Conservation (phyloP, 2,329 filamentous ascomycete genomes). For the Sordariomycetes sp. region DNA sequence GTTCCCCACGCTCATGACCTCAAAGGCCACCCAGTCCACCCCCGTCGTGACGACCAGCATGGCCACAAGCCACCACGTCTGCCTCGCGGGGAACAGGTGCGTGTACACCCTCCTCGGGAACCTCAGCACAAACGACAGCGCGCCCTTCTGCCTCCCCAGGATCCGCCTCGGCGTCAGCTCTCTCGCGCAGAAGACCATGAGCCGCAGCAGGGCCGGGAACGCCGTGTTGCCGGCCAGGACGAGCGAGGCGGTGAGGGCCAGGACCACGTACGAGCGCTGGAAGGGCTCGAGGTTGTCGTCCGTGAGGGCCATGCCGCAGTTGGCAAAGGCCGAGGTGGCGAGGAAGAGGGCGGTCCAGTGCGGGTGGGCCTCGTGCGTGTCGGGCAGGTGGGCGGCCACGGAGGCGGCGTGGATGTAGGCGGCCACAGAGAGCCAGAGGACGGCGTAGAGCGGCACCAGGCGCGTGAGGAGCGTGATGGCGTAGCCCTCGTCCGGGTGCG, state of each 20-base stretch:
- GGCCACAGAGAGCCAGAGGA: constrained; percentile 47
- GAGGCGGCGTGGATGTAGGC: constrained; percentile 51
- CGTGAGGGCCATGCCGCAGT: constrained; percentile 58
- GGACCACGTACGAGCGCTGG: constrained; percentile 37
- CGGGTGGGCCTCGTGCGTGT: constrained; percentile 30
- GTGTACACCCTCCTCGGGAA: constrained; percentile 51
- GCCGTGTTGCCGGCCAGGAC: constrained; percentile 57
- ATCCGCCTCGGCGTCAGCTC: constrained; percentile 21
- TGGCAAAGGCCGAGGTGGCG: constrained; percentile 59
- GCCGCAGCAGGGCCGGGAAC: constrained; percentile 52
- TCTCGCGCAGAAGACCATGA: constrained; percentile 37
- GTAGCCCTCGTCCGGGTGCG: constrained; percentile 46
- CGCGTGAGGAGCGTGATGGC: constrained; percentile 48
- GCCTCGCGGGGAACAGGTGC: constrained; percentile 50
- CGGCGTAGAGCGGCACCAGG: constrained; percentile 50
- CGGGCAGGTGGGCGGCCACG: constrained; percentile 39
- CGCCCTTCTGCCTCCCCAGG: constrained; percentile 31
- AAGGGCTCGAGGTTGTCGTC: constrained; percentile 57
- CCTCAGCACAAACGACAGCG: constrained; percentile 41
- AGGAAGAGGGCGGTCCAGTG: constrained; percentile 63
- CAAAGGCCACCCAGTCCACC: constrained; percentile 55
- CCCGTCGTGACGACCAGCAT: constrained; percentile 50
- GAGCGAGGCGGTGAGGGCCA: constrained; percentile 42
- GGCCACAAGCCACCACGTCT: constrained; percentile 56
- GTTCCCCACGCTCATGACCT: constrained; percentile 55